Base-by-base conservation (phyloP, 1,139 yeast species). In the Saccharomyces uvarum region DNA sequence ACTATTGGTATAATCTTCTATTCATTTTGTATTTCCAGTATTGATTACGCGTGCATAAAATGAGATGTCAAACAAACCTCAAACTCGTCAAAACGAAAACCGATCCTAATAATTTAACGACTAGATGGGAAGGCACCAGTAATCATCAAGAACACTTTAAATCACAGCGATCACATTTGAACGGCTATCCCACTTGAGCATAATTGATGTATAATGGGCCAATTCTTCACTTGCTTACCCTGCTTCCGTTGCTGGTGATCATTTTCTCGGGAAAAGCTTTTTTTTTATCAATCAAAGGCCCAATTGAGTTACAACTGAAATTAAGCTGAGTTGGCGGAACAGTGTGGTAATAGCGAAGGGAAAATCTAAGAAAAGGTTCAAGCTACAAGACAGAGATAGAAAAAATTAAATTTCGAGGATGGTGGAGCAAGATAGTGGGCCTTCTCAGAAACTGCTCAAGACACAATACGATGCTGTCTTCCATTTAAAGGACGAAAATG, bases 401-500 rank as follows among this genome's bases (percentile, higher is more conserved):
- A 26, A 46, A 46, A n/a, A 21, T 26, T 46, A 13, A 11, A 38
- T 38, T 38, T 38, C 44, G 19, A 38, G 44, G 21, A 38, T 38
- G 44, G 44, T 38, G 24, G 44, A 38, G 44, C 44, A 38, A 38
- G 44, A 38, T 38, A 38, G 19, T 38, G 44, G 26, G 24, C 13
- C 24, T 38, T 19, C 19, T 14, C 44, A 38, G 44, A 38, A 38
- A 19, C 9, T 38, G 13, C 31, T 52, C 24, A 49, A 49, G 21
- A 14, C 63, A 24, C 53, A 62, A 51, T 63, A 65, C 46, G 66
- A 67, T 21, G 64, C 63, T 26, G 51, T 82, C 50, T 78, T 77
- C 60, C 67, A 70, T 51, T 67, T 81, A 61, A 73, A 73, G 53
- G 84, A 82, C 63, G 71, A 71, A 8, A 72, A 71, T 31, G 81